A percentile compares a stretch with the other conserved stretches of the same genome.
These are phyloP conservation scores for Schizochytrium sp. DNA, from an alignment of 108 stramenopile genomes.

Conservation along the genomic window DNA sequence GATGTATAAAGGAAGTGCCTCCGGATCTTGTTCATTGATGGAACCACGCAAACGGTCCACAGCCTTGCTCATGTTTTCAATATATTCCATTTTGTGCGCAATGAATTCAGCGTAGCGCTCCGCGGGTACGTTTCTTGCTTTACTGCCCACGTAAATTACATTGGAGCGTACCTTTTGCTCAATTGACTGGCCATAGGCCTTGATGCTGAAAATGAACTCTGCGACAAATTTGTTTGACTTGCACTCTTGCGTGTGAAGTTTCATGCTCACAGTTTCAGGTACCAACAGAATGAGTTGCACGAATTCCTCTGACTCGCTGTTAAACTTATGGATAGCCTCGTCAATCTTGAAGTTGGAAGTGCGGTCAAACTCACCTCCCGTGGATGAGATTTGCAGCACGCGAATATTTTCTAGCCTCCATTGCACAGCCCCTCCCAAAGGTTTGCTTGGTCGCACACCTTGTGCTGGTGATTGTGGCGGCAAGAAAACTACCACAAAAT, in stretches of 20 bases:
- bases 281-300: conserved; percentile 2
- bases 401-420: neutral
- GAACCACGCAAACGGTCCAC: neutral
- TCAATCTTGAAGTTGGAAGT: neutral
- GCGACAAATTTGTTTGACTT: conserved; percentile 9
- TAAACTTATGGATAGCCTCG: neutral
- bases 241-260: neutral
- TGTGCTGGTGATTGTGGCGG: conserved; percentile 16
- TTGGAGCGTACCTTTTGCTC: conserved; percentile 11
- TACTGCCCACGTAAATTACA: conserved; percentile 23
- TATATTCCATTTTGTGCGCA: neutral
- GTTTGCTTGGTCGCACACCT: neutral
- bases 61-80: neutral
- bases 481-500: conserved; percentile 13
- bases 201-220: conserved; percentile 37
- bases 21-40: neutral
- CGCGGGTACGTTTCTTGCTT: neutral
- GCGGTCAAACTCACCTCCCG: neutral
- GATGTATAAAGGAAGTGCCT: neutral
- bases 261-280: neutral
- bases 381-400: conserved; percentile 2
- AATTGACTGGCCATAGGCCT: neutral
- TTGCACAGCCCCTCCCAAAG: neutral
- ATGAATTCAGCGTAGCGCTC: neutral
- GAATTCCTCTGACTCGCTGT: neutral